These are phyloP conservation scores for Herpetomonas samuelpessoai DNA, from an alignment of 208 protist species.

Conservation along the genomic window DNA sequence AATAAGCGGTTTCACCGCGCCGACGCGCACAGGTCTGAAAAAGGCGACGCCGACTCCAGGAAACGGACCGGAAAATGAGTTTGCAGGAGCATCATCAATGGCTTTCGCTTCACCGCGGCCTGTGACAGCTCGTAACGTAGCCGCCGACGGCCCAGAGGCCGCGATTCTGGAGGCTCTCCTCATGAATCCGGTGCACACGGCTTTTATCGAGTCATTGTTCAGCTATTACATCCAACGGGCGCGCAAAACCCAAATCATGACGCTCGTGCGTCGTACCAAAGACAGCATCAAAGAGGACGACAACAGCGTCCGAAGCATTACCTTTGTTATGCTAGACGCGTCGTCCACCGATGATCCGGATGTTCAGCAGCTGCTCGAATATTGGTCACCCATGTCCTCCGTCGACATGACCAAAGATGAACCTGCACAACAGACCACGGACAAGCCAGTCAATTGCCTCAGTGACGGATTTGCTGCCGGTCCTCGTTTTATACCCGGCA, in stretches of 20 bases:
- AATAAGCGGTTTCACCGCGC: neutral
- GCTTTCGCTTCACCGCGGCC: neutral
- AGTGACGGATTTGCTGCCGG: neutral
- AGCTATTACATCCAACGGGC: constrained; percentile 5
- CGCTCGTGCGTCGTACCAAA: neutral
- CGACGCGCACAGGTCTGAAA: neutral
- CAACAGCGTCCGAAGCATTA: neutral
- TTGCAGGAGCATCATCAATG: neutral
- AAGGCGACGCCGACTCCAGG: neutral
- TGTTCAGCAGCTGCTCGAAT: constrained; percentile 7
- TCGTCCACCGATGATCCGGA: neutral
- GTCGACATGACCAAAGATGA: neutral
- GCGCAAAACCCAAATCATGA: neutral
- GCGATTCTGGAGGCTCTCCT: neutral
- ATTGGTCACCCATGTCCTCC: constrained; percentile 6
- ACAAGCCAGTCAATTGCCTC: neutral
- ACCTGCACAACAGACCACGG: neutral
- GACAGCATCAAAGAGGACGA: neutral
- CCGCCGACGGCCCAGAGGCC: neutral
- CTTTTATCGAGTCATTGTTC: neutral
- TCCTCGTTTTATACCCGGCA: neutral
- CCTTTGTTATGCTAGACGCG: neutral
- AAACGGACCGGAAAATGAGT: neutral
- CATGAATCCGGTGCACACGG: neutral
- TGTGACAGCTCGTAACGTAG: neutral